These are phyloP conservation scores for Ustilago cynodontis DNA, from an alignment of 1,284 basidiomycete genomes.

Conservation along the genomic window DNA sequence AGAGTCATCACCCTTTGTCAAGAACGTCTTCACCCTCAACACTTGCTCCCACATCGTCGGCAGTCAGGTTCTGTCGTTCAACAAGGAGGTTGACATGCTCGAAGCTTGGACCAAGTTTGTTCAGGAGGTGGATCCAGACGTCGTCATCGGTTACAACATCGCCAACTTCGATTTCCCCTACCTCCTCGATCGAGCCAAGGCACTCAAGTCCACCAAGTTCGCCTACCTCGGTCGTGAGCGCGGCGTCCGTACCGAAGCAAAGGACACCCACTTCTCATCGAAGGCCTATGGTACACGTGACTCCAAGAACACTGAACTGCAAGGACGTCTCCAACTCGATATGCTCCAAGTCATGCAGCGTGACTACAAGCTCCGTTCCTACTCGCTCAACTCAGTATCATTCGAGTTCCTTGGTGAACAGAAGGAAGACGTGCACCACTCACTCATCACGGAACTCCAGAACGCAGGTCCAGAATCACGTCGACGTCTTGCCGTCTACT, in stretches of 20 bases:
- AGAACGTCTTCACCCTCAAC: constrained; percentile 69
- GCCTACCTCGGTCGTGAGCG: constrained; percentile 67
- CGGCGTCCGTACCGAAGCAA: constrained; percentile 65
- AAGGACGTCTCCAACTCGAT: constrained; percentile 69
- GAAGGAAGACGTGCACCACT: constrained; percentile 69
- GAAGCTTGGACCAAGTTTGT: constrained; percentile 68
- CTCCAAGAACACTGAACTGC: constrained; percentile 68
- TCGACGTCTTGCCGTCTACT: constrained; percentile 68
- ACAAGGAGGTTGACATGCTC: constrained; percentile 65
- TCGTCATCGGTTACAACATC: constrained; percentile 70
- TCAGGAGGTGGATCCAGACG: constrained; percentile 66
- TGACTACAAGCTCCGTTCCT: constrained; percentile 69
- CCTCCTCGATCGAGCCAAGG: constrained; percentile 68
- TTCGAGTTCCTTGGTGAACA: constrained; percentile 69
- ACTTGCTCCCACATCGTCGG: constrained; percentile 68
- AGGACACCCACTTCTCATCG: constrained; percentile 69
- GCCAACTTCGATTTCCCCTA: constrained; percentile 70
- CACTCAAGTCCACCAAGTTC: constrained; percentile 65
- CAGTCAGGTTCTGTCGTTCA: constrained; percentile 66
- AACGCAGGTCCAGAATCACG: constrained; percentile 68
- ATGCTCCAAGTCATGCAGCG: constrained; percentile 70
- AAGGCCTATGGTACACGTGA: constrained; percentile 70
- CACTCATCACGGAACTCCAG: constrained; percentile 69
- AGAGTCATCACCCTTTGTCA: constrained; percentile 66
- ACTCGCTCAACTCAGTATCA: constrained; percentile 69